Evolutionary conservation across 2,329 filamentous ascomycete species (phyloP).

Genomic region (Cryphonectria parasitica): DNA sequence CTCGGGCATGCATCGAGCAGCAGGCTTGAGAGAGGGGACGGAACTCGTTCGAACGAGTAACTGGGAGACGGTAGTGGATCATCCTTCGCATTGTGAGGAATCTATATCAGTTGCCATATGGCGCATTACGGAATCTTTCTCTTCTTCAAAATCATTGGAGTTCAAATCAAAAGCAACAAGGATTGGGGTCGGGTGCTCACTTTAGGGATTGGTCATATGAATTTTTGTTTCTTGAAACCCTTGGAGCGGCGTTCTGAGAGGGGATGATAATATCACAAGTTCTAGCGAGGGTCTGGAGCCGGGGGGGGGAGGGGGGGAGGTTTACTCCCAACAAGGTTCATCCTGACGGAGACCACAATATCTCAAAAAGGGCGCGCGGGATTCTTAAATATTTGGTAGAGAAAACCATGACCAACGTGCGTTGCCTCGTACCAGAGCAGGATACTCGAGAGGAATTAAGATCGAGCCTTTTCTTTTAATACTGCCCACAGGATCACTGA

Average conservation of each 20-base stretch:
- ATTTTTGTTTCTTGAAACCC: not conserved
- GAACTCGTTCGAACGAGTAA: not conserved
- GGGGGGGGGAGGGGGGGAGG: not conserved
- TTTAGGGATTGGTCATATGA: not conserved
- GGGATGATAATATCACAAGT: conserved; percentile 7
- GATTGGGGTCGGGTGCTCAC: not conserved
- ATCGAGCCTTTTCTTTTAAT: not conserved
- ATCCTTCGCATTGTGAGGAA: not conserved
- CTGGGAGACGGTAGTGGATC: not conserved
- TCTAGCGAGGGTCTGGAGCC: conserved; percentile 2
- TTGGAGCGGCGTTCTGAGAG: conserved; percentile 23
- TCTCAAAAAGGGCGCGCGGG: not conserved
- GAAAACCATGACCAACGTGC: conserved; percentile 11
- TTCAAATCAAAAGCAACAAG: conserved; percentile 2
- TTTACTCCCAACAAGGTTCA: not conserved
- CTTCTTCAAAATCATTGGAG: conserved; percentile 6
- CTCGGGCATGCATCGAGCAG: not conserved
- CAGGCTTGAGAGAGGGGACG: not conserved
- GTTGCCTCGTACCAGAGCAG: conserved; percentile 4
- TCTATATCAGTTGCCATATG: not conserved
- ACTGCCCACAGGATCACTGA: not conserved
- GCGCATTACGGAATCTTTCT: not conserved
- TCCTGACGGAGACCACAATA: conserved; percentile 4
- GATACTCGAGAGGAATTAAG: conserved; percentile 6
- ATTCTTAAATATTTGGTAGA: not conserved